Base-by-base conservation (phyloP, 2,329 filamentous ascomycete species). In the Fusarium nanum region DNA sequence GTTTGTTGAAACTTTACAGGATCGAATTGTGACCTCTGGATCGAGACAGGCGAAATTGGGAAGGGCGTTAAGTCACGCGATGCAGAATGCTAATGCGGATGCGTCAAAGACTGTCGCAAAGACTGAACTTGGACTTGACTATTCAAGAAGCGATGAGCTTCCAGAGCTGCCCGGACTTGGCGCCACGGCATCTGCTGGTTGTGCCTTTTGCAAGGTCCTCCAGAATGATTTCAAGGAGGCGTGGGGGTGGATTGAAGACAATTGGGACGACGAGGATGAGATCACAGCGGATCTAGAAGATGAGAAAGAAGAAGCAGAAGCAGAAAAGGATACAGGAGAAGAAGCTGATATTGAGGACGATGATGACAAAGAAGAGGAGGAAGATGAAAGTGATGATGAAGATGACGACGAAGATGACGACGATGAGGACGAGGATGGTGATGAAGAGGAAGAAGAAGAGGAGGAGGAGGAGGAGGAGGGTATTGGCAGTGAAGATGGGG, bases 41-140 rank as follows among this genome's bases (percentile, higher is more conserved):
- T 8, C 11, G 14, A 13, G 4, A 11, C 3, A 2, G 7, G 3
- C 3, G 7, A 45, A 2, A 6, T 3, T 2, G 16, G 2, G 11
- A 11, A 30, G 7, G 7, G 27, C 27, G 4, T 2, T n/a, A 5
- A 32, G 10, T 8, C 11, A 32, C 20, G 7, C 8, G 5, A 54
- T 5, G n/a, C n/a, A 25, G 25, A 25, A 25, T 25, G 25, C 25
- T 7, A 25, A 25, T 25, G 25, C 25, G 25, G 25, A 25, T 25
- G 25, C 25, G 25, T 9, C 25, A 25, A 9, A 25, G 25, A 25
- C 25, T 27, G 25, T 18, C 11, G 1, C 41, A 1, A 46, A 25
- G 16, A 46, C 41, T 3, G 52, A 55, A 25, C 12, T 55, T 12
- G 7, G 18, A 5, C 27, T 55, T 2, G 16, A 28, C 0, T 46